These are phyloP conservation scores for Fusarium hostae DNA, from an alignment of 2,329 filamentous ascomycete species.

Conservation along the genomic window DNA sequence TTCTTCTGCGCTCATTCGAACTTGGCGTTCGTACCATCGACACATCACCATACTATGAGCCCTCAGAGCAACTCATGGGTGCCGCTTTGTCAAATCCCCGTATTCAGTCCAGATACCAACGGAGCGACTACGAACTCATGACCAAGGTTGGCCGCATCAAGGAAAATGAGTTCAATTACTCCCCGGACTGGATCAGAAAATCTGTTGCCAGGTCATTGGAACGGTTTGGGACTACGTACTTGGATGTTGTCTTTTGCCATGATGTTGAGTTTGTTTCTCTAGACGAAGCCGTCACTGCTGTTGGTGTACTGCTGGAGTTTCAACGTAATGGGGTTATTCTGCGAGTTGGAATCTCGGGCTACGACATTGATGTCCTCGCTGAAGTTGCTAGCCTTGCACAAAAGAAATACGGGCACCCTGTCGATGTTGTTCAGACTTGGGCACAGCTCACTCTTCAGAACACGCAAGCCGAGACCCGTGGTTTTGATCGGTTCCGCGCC, in stretches of 20 bases:
- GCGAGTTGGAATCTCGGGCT: constrained; percentile 3
- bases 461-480: not conserved
- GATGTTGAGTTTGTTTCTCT: constrained; percentile 4
- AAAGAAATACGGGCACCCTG: not conserved
- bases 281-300: not conserved
- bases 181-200: not conserved
- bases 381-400: not conserved
- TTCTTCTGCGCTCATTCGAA: not conserved
- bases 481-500: not conserved
- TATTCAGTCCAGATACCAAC: not conserved
- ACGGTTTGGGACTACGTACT: not conserved
- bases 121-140: constrained; percentile 2
- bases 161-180: constrained; percentile 13
- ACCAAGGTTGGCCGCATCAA: constrained; percentile 9
- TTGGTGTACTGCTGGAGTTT: not conserved
- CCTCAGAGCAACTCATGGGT: constrained; percentile 9
- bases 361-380: not conserved
- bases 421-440: constrained; percentile 8
- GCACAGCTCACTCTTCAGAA: constrained; percentile 14
- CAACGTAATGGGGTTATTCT: not conserved
- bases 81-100: not conserved
- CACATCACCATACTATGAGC: constrained; percentile 10
- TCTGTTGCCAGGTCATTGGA: not conserved
- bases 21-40: constrained; percentile 1
- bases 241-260: constrained; percentile 9